Conservation (phyloP, 1,284 basidiomycete genomes). For the Papiliotrema fonsecae region DNA sequence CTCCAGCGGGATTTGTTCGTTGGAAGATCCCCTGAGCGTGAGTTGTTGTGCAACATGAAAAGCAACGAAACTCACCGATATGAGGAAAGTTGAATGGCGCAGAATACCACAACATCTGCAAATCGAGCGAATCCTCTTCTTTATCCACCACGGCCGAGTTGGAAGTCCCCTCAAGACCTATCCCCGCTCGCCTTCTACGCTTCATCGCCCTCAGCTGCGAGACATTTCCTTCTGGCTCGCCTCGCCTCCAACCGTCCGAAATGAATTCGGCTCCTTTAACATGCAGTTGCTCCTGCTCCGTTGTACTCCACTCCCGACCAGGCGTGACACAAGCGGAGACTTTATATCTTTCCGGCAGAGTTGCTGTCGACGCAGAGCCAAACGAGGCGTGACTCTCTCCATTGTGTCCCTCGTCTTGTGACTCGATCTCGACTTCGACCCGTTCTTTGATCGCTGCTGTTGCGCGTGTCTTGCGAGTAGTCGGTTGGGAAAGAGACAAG, state of each 20-base stretch:
- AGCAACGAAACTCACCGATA: constrained; percentile 17
- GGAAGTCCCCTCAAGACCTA: too few species aligned
- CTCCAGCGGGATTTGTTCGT: not conserved
- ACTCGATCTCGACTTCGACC: not conserved
- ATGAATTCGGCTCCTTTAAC: constrained; percentile 14
- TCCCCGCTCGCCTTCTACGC: not conserved
- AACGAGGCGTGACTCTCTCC: not conserved
- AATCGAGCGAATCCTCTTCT: not conserved
- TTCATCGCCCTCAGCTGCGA: not conserved
- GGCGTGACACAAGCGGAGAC: constrained; percentile 11
- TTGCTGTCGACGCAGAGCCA: constrained; percentile 13
- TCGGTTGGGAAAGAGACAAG: not conserved
- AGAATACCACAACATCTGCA: constrained; percentile 25
- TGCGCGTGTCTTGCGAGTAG: not conserved
- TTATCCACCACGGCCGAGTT: not conserved
- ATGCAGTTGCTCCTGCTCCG: constrained; percentile 2
- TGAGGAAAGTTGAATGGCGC: constrained; percentile 19
- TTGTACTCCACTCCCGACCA: not conserved
- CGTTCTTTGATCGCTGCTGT: not conserved
- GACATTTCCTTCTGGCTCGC: constrained; percentile 7
- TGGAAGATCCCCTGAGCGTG: not conserved
- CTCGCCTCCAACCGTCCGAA: constrained; percentile 14
- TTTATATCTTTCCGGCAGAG: constrained; percentile 14
- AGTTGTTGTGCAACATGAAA: not conserved
- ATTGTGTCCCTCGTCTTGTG: not conserved